Evolutionary conservation across 768 basidiomycete species (phyloP), one percentile per base, ranked within the genome.

Genomic region (Cystobasidium ongulense): DNA sequence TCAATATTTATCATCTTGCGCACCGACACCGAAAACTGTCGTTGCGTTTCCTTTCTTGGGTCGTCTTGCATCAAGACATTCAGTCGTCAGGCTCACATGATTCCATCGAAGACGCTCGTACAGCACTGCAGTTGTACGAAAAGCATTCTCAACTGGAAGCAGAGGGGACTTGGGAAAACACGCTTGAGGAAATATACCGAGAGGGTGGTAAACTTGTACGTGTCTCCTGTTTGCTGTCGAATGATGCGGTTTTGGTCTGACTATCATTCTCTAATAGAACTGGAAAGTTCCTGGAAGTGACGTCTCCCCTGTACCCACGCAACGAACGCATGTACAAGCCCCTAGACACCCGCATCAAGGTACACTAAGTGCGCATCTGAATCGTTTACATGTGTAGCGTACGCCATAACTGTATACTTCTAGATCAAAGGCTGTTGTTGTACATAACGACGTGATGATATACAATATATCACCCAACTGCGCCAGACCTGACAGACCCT

Each of bases 61-160:
- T 89, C 80, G 85, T 98, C n/a, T 84, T 98, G 11, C 86, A 89
- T 57, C 88, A 92, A 79, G 88, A 90, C 77, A 98, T 99, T 72
- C 95, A 98, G 81, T 90, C 86, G 11, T 70, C 70, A 1, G 92
- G 92, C 25, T 91, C 88, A 15, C 95, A 99, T 80, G 96, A 98
- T 81, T 97, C 94, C n/a, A 95, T 99, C 76, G 96, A 99, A 81
- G 95, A 98, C 78, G 92, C 93, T 0, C 85, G 87, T 7, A 91
- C 90, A 5, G 93, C 95, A 0, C 82, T 96, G 35, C 85, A 88
- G 76, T 83, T 97, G 36, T 96, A 90, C 82, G 89, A 91, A 80
- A 87, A 88, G 1, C 92, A 89, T 80, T 85, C 87, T 23, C 84
- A 86, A 36, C 76, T 76, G 59, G 89, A 93, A 79, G 88, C 85